phyloP scores from a whole-genome alignment of 352 stramenopile species.

The Phytophthora sojae region DNA sequence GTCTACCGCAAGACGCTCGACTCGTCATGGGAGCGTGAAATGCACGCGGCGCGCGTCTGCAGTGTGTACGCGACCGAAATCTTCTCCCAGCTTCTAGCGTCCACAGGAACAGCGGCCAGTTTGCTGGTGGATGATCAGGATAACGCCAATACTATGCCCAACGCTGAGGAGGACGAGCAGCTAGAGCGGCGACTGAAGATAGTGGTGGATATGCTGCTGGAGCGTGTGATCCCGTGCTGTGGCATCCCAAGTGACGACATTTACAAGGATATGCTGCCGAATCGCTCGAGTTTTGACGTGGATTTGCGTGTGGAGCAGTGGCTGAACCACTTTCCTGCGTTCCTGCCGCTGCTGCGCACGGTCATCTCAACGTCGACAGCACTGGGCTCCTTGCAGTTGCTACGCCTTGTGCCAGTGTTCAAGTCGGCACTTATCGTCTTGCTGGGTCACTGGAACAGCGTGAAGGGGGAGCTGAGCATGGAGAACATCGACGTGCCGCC shows the following conservation, averaged over 20 bases:
- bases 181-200: constrained; percentile 62
- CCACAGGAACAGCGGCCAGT: constrained; percentile 22
- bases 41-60: constrained; percentile 66
- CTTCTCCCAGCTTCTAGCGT: constrained; percentile 54
- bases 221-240: constrained; percentile 80
- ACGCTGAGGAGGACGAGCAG: constrained; percentile 38
- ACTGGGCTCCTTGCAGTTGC: constrained; percentile 49
- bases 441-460: constrained; percentile 84
- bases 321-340: constrained; percentile 83
- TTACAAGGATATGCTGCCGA: constrained; percentile 86
- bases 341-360: constrained; percentile 63
- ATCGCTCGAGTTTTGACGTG: constrained; percentile 84
- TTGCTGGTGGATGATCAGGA: constrained; percentile 10
- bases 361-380: constrained; percentile 50
- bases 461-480: constrained; percentile 67
- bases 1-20: constrained; percentile 83
- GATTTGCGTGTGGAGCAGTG: constrained; percentile 86
- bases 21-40: constrained; percentile 72
- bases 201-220: constrained; percentile 75
- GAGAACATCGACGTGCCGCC: constrained; percentile 83
- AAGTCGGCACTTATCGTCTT: constrained; percentile 82
- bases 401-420: constrained; percentile 75
- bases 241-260: constrained; percentile 77
- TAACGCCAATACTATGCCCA: constrained; percentile 11
- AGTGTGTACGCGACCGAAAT: constrained; percentile 66